Base-by-base conservation (phyloP, 2,329 filamentous ascomycete species). In the Sporothrix pallida region DNA sequence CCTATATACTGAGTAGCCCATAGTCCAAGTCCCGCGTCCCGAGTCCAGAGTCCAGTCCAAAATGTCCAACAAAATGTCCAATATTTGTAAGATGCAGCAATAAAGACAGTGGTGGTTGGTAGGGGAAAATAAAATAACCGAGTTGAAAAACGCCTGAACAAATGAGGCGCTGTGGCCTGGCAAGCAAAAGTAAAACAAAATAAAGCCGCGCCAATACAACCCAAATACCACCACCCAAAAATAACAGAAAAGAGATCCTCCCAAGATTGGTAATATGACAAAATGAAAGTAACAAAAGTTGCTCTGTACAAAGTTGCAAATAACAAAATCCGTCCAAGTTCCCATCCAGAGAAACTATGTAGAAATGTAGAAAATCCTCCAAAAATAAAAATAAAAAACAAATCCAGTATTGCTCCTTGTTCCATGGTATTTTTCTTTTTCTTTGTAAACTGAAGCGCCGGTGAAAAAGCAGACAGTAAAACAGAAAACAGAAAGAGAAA, bases 81-180 rank as follows among this genome's bases (percentile, higher is more conserved):
- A 37, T 37, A 37, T 20, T 2, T 23, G 37, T 26, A 67, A 23
- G 23, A 42, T 26, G 26, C 46, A 26, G 42, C 42, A 42, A 48
- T 67, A 67, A 48, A 13, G 62, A 67, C 42, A 26, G 62, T 67
- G 31, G 31, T 63, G 20, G 37, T 26, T 46, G 17, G 60, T 65
- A 44, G 20, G 15, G 0, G 15, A 13, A n/a, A 23, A n/a, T 63
- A 31, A 42, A 31, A 12, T 8, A 10, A 13, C 31, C 31, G 31
- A 37, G 31, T 37, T 37, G 3, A 9, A 48, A 65, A 23, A 42
- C 62, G 42, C 42, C 42, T 9, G 12, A 13, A 48, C 12, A 48
- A 67, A 48, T 26, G 62, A 67, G 62, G 62, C n/a, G 62, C 2
- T 67, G 62, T 20, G 20, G 42, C 42, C n/a, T 26, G 23, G 52